These are phyloP conservation scores for Coemansia sp. DNA, from an alignment of 192 early-diverging fungal genomes.

Conservation along the genomic window DNA sequence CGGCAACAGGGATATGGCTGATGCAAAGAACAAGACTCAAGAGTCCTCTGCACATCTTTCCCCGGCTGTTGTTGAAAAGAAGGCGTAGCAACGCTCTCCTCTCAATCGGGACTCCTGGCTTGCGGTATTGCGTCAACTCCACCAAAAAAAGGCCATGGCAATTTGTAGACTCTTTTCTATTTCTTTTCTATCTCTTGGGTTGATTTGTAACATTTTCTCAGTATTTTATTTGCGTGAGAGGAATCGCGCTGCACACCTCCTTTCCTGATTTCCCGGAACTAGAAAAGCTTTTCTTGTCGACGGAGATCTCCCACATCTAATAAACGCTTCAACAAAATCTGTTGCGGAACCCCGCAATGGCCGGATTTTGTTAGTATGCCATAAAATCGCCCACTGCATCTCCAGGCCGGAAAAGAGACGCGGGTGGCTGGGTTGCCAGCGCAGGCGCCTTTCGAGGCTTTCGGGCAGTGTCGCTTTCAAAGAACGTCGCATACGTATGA, in stretches of 20 bases:
- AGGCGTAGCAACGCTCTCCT: not conserved
- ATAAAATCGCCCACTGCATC: constrained; percentile 53
- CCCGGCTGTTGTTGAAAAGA: not conserved
- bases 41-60: constrained; percentile 5
- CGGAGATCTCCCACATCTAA: too few species aligned
- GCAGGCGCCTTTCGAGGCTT: constrained; percentile 65
- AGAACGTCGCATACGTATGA: constrained; percentile 78
- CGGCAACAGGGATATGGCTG: not conserved
- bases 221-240: too few species aligned
- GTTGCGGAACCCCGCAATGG: too few species aligned
- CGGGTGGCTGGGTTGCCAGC: constrained; percentile 59
- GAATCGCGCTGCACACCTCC: too few species aligned
- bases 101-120: not conserved
- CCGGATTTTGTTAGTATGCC: constrained; percentile 9
- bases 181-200: too few species aligned
- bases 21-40: constrained; percentile 3
- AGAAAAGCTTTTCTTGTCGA: too few species aligned
- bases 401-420: constrained; percentile 53
- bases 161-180: too few species aligned
- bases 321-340: too few species aligned
- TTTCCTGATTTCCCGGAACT: too few species aligned
- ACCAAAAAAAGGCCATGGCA: too few species aligned
- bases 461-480: constrained; percentile 64
- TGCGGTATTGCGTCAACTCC: not conserved
- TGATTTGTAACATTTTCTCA: too few species aligned